These are phyloP conservation scores for Wallacemonas sp. DNA, from an alignment of 208 protist genomes.

Conservation along the genomic window DNA sequence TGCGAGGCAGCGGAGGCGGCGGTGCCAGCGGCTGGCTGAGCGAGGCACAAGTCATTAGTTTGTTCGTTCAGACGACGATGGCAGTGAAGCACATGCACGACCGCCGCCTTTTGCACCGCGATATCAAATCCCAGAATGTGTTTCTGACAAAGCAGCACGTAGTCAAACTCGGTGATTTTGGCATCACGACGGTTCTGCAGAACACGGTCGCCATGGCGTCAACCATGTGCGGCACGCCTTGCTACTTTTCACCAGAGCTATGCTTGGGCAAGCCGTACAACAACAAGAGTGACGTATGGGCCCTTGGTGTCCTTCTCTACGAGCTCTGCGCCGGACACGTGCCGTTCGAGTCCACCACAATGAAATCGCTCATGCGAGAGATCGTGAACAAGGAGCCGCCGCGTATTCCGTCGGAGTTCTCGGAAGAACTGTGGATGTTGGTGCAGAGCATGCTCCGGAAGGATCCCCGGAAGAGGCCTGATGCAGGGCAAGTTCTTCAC, in stretches of 20 bases:
- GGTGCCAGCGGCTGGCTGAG: constrained; percentile 24
- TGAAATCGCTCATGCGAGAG: constrained; percentile 86
- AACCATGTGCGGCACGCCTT: constrained; percentile 95
- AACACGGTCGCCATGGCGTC: constrained; percentile 87
- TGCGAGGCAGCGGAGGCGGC: not conserved
- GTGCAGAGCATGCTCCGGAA: constrained; percentile 80
- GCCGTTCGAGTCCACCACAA: constrained; percentile 83
- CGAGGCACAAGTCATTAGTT: constrained; percentile 69
- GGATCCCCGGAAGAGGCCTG: constrained; percentile 78
- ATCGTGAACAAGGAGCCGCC: constrained; percentile 78
- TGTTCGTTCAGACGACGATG: constrained; percentile 87
- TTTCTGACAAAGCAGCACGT: constrained; percentile 84
- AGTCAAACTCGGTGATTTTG: constrained; percentile 93
- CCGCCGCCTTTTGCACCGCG: constrained; percentile 87
- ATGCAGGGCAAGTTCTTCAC: constrained; percentile 71
- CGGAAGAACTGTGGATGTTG: constrained; percentile 72
- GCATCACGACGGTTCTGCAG: constrained; percentile 89
- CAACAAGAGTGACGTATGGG: constrained; percentile 93
- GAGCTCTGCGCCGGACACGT: constrained; percentile 77
- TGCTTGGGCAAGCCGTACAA: constrained; percentile 93
- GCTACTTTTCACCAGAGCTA: constrained; percentile 95
- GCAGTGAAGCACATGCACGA: constrained; percentile 91
- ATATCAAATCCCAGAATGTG: constrained; percentile 93
- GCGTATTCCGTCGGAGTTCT: constrained; percentile 68
- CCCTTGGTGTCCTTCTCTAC: constrained; percentile 88